Evolutionary conservation across 805 yeast species (phyloP).

Genomic region (Metschnikowia chrysomelidarum): DNA sequence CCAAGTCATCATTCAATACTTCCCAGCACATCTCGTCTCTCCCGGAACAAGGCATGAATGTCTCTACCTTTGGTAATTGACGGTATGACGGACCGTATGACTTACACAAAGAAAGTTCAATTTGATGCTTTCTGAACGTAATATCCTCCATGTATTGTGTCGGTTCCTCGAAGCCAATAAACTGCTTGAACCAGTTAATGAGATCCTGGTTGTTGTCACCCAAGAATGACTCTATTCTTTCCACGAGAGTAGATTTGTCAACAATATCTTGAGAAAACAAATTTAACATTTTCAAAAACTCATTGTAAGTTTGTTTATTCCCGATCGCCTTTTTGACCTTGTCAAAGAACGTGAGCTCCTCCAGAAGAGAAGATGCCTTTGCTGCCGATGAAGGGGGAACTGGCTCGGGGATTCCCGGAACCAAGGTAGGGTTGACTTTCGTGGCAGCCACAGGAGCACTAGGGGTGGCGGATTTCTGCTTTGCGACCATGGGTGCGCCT

Average conservation of each 20-base stretch:
- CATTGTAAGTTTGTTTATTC: constrained; percentile 86
- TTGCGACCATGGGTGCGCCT: constrained; percentile 25
- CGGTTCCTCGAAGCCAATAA: constrained; percentile 83
- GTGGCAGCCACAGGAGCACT: constrained; percentile 26
- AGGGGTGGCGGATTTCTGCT: constrained; percentile 15
- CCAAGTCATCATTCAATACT: constrained; percentile 98
- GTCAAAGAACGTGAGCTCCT: constrained; percentile 89
- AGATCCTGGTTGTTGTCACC: constrained; percentile 75
- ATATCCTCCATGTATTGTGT: constrained; percentile 89
- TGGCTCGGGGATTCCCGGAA: constrained; percentile 87
- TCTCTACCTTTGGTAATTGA: constrained; percentile 87
- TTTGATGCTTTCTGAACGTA: constrained; percentile 81
- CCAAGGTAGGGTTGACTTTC: constrained; percentile 57
- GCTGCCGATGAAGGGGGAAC: constrained; percentile 46
- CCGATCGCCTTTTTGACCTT: constrained; percentile 85
- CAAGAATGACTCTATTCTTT: constrained; percentile 78
- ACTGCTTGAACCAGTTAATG: constrained; percentile 86
- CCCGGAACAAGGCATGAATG: constrained; percentile 96
- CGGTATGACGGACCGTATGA: constrained; percentile 96
- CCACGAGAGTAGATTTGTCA: constrained; percentile 77
- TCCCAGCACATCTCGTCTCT: constrained; percentile 99
- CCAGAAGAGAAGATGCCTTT: constrained; percentile 62
- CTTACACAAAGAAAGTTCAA: constrained; percentile 87
- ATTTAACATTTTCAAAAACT: constrained; percentile 84
- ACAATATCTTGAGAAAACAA: constrained; percentile 88